A percentile compares a stretch with the other conserved stretches of the same genome.
These are phyloP conservation scores for Pichia inconspicua DNA, from an alignment of 1,139 yeast species.

Conservation along the genomic window DNA sequence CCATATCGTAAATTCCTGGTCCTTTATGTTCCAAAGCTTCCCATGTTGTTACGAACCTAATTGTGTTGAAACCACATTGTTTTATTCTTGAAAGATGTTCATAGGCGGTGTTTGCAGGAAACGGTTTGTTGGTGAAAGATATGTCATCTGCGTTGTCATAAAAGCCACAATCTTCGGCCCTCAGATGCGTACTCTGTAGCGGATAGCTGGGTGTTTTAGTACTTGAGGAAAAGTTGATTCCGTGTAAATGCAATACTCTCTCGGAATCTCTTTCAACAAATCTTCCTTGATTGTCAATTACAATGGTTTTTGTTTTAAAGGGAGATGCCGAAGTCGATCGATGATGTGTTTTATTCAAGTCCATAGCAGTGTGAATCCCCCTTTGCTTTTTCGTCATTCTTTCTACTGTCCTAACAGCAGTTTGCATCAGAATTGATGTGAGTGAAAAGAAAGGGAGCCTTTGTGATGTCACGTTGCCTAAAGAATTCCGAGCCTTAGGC, in stretches of 20 bases:
- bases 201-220: conserved; percentile 66
- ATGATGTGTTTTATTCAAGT: background rate
- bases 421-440: background rate
- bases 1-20: conserved; percentile 77
- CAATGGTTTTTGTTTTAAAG: conserved; percentile 13
- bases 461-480: background rate
- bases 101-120: conserved; percentile 64
- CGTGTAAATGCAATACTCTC: conserved; percentile 58
- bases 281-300: conserved; percentile 35
- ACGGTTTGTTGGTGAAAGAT: conserved; percentile 77
- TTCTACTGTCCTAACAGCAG: background rate
- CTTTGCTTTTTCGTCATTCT: background rate
- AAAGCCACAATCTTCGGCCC: conserved; percentile 37
- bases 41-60: conserved; percentile 79
- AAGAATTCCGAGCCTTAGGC: background rate
- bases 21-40: conserved; percentile 88
- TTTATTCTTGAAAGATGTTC: conserved; percentile 62
- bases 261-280: conserved; percentile 52
- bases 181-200: conserved; percentile 42
- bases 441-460: background rate
- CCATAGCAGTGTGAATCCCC: background rate
- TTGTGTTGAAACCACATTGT: conserved; percentile 74
- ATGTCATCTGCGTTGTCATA: conserved; percentile 66
- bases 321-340: background rate
- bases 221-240: conserved; percentile 76